Base-by-base conservation (phyloP, 164 flowering plant genomes). In the Saururus chinensis region DNA sequence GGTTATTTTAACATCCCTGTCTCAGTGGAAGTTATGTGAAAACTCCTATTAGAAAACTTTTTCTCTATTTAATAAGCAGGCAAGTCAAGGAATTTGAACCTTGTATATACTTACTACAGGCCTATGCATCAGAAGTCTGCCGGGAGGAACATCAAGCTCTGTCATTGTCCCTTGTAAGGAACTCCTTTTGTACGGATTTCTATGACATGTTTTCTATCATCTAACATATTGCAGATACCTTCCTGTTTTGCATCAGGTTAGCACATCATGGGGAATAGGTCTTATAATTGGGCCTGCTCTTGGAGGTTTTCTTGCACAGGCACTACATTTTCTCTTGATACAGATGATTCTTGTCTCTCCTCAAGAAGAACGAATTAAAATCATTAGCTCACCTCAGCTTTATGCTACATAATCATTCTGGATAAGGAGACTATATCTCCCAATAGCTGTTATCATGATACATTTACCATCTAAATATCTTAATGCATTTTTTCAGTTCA, bases 51-150 rank as follows among this genome's bases (percentile, higher is more conserved):
- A 42, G 8, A 1, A 42, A 42, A 42, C 12, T 42, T 10, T 42
- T 10, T 1, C 49, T 42, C 1, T 10, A 42, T 42, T 10, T 42
- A 9, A 10, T 14, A 30, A 30, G 49, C 14, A 42, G 49, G 11
- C 42, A 6, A 6, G 8, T 10, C 17, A 1, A 42, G 49, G 49
- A 42, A 42, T 14, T 42, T 42, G 1, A 42, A 4, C 49, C 5
- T 42, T 14, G 17, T 10, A 42, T 42, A 10, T 42, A 1, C 5
- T 42, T 42, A 42, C 1, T 59, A 17, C 78, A 87, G 92, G 95
- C 90, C 57, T 90, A 87, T 76, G 85, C 84, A 53, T 21, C 68
- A 23, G 97, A 90, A 79, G 60, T 83, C 65, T 79, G 82, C 62
- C 74, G 84, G 20, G 68, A 76, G 14, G 95, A 86, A 62, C 56